Evolutionary conservation across 257 asterid species (phyloP).

Genomic region (Jaltomata sinuosa): DNA sequence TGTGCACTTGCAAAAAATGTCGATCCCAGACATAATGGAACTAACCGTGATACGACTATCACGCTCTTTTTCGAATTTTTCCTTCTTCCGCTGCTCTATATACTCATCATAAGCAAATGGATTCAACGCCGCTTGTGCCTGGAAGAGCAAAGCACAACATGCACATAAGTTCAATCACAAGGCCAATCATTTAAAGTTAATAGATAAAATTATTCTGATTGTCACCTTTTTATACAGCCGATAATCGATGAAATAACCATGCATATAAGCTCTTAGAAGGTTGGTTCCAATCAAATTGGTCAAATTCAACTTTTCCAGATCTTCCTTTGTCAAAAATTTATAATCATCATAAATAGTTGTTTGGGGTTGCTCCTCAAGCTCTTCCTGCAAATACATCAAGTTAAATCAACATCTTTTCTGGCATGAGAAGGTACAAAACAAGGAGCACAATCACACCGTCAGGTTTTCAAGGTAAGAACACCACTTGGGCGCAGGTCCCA

Average conservation of each 20-base stretch:
- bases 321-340: conserved; percentile 84
- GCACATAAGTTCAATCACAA: neutral
- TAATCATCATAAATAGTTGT: conserved; percentile 85
- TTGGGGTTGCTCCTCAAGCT: conserved; percentile 87
- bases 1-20: neutral
- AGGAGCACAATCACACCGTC: conserved; percentile 43
- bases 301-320: conserved; percentile 64
- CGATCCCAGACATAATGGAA: neutral
- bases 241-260: conserved; percentile 81
- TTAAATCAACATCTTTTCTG: neutral
- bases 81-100: conserved; percentile 58
- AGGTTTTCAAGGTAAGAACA: conserved; percentile 71
- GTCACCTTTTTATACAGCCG: conserved; percentile 77
- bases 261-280: conserved; percentile 88
- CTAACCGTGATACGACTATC: conserved; percentile 77
- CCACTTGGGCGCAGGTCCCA: conserved; percentile 99
- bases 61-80: conserved; percentile 47
- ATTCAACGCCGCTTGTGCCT: conserved; percentile 72
- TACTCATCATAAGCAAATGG: conserved; percentile 75
- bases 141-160: conserved; percentile 6
- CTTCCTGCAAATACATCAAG: conserved; percentile 53
- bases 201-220: neutral
- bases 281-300: conserved; percentile 74
- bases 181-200: neutral
- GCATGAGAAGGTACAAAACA: neutral